Base-by-base conservation (phyloP, 306 rosid species). In the Glycyrrhiza uralensis region DNA sequence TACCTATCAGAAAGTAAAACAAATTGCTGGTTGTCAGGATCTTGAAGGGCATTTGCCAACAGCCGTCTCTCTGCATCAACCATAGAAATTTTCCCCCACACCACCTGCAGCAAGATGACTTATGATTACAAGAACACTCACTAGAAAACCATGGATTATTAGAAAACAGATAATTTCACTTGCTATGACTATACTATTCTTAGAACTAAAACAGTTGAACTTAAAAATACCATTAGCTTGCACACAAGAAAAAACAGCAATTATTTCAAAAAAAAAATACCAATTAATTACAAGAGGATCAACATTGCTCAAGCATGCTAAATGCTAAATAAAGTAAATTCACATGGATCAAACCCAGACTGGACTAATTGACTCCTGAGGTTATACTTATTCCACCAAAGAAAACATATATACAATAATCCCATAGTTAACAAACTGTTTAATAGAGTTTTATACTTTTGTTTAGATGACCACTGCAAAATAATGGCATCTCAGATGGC, bases 21-120 rank as follows among this genome's bases (percentile, higher is more conserved):
- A 82, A 95, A 95, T 36, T 95, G 97, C 84, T 88, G 96, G 78
- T 95, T 95, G 76, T 87, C 88, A 30, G 84, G 86, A 90, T 95
- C 99, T 66, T 90, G 82, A 55, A 95, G 97, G 70, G 99, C 99
- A 74, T 76, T 78, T 54, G 93, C 93, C 79, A 95, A 75, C 63
- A 95, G 79, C 71, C 99, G 80, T 79, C 89, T 92, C 90, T 95
- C 99, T 13, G 99, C 99, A 88, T 92, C 97, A 45, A 95, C 87
- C 99, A 95, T 95, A 39, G 99, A 88, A 81, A 95, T 95, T 81
- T 88, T 95, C 10, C 99, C 99, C 99, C 99, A 95, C 15, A 95
- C 80, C 61, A 95, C 99, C 99, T 95, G 87, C 58, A 82, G 72
- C 77, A 74, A 79, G 73, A 80, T 15, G 41, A 67, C 66, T 54